Percentiles rank a stretch among this genome's conserved stretches.
phyloP scores from a whole-genome alignment of 2,329 filamentous ascomycete genomes.

The Aureobasidium namibiae region DNA sequence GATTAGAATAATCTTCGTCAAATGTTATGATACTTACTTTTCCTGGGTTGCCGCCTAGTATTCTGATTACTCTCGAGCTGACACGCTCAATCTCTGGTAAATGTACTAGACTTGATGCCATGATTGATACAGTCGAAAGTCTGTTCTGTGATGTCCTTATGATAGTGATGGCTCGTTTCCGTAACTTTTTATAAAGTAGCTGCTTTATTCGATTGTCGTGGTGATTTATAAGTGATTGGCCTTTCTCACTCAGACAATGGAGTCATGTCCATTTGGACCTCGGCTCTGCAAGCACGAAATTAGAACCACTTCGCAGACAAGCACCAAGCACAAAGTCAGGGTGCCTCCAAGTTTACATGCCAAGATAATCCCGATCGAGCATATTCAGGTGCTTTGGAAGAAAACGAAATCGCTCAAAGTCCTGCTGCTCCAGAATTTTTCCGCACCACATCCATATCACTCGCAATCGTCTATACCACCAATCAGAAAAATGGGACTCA shows the following conservation, averaged over 20 bases:
- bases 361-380: neutral
- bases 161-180: neutral
- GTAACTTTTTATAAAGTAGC: neutral
- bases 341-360: neutral
- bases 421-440: neutral
- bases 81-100: conserved; percentile 71
- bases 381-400: neutral
- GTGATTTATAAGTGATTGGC: neutral
- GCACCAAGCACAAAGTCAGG: neutral
- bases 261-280: neutral
- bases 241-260: neutral
- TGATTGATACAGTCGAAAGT: neutral
- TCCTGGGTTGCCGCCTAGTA: conserved; percentile 83
- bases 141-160: neutral
- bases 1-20: neutral
- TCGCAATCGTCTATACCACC: neutral
- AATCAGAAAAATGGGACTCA: neutral
- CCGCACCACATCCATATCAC: no score
- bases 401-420: neutral
- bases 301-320: neutral
- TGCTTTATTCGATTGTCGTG: neutral
- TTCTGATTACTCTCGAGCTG: conserved; percentile 68
- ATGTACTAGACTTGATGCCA: conserved; percentile 39
- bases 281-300: neutral
- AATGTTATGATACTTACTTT: conserved; percentile 48